Evolutionary conservation across 345 rosid species (phyloP).

Genomic region (Acer yangbiense): DNA sequence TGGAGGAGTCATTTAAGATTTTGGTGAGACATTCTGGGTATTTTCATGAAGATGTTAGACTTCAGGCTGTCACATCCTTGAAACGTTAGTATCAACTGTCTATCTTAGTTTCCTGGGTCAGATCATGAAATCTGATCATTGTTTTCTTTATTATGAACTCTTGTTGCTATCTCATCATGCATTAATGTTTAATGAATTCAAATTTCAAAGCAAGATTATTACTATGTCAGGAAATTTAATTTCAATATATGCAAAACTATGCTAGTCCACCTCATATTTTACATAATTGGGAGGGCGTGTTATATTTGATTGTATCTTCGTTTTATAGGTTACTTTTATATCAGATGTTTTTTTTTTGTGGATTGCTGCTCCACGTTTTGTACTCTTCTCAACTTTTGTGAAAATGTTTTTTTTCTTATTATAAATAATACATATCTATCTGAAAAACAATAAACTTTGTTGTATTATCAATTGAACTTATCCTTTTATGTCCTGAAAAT

Average conservation of each 20-base stretch:
- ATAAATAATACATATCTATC: neutral
- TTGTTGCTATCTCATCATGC: neutral
- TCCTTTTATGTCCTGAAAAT: neutral
- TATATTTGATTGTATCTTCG: too few species aligned
- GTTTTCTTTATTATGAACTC: neutral
- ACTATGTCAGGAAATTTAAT: neutral
- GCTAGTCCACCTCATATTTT: neutral
- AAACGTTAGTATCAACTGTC: conserved; percentile 61
- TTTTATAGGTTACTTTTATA: neutral
- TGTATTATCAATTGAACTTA: neutral
- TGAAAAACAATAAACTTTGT: too few species aligned
- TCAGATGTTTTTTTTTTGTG: neutral
- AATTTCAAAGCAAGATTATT: neutral
- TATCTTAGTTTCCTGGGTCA: neutral
- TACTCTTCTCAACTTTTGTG: too few species aligned
- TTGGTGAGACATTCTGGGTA: conserved; percentile 82
- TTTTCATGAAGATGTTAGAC: conserved; percentile 99
- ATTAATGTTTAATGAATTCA: neutral
- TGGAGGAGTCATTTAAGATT: conserved; percentile 87
- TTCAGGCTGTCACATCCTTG: conserved; percentile 86
- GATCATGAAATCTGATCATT: neutral
- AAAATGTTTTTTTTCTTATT: too few species aligned
- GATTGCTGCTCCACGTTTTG: neutral
- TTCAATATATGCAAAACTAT: neutral
- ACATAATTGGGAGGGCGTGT: neutral